Base-by-base conservation (phyloP, 306 rosid species). In the Cucurbita maxima region DNA sequence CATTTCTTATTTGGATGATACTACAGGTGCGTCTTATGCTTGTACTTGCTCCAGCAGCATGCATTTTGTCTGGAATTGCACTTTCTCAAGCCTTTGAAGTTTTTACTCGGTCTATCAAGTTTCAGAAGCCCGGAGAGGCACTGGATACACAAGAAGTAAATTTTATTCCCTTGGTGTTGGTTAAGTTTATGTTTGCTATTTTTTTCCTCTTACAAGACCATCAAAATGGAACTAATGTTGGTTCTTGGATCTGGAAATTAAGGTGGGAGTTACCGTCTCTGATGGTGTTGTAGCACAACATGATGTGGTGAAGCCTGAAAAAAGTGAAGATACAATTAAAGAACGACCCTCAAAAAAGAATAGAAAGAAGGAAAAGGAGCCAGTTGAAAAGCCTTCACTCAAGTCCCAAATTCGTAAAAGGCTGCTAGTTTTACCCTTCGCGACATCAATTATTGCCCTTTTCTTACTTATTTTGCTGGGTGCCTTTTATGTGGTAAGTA, bases 1-100 rank as follows among this genome's bases (percentile, higher is more conserved):
- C 76, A 50, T 67, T 77, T 75, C 38, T 50, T 30, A 61, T 56
- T 79, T 69, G 64, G 50, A 60, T 68, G 55, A 81, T 84, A 38
- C 67, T 18, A 82, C 86, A 95, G 99, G 99, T 95, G 78, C 96
- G 99, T 58, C 86, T 95, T 75, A 95, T 95, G 99, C 95, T 95
- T 38, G 99, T 95, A 60, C 82, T 95, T 85, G 99, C 99, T 69
- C 99, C 99, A 67, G 97, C 99, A 43, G 99, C 99, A 54, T 95
- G 99, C 83, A 95, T 95, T 79, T 30, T 88, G 87, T 95, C 99
- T 56, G 99, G 99, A 77, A 89, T 95, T 85, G 99, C 99, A 62
- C 97, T 95, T 67, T 95, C 99, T 73, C 92, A 88, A 78, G 91
- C 99, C 82, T 95, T 95, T 83, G 96, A 95, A 72, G 92, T 91